Percentiles rank a stretch among this genome's conserved stretches.
These are phyloP conservation scores for Aspergillus persii DNA, from an alignment of 2,329 filamentous ascomycete genomes.

Conservation along the genomic window DNA sequence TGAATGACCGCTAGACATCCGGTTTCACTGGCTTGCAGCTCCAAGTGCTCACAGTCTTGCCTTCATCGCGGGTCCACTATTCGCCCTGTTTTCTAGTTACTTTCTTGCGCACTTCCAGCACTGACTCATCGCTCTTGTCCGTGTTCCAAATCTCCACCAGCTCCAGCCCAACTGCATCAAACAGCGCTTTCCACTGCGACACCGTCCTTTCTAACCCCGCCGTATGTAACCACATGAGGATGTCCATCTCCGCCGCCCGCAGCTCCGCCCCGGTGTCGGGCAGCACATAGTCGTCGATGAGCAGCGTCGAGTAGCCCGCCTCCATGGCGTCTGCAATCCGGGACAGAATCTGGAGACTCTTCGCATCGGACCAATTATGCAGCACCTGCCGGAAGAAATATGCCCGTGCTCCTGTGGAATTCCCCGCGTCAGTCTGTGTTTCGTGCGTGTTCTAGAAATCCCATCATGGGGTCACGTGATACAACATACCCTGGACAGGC, in stretches of 20 bases:
- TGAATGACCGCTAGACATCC: background rate
- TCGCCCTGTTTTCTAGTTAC: background rate
- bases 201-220: slow-evolving; percentile 38
- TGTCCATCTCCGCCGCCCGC: slow-evolving; percentile 34
- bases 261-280: slow-evolving; percentile 32
- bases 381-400: slow-evolving; percentile 34
- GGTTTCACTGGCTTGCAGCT: background rate
- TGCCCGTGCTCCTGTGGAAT: slow-evolving; percentile 25
- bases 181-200: slow-evolving; percentile 34
- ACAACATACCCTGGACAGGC: slow-evolving; percentile 40
- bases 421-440: background rate
- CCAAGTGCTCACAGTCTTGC: background rate
- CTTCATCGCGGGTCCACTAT: background rate
- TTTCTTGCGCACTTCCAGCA: background rate
- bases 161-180: slow-evolving; percentile 32
- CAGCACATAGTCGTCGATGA: slow-evolving; percentile 44
- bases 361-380: slow-evolving; percentile 32
- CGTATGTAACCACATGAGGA: slow-evolving; percentile 41
- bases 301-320: slow-evolving; percentile 37
- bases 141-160: slow-evolving; percentile 13
- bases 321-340: slow-evolving; percentile 32
- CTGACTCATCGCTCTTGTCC: background rate
- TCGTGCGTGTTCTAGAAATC: background rate
- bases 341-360: slow-evolving; percentile 26
- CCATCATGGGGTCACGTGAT: background rate